Base-by-base conservation (phyloP, 2,329 filamentous ascomycete genomes). In the Cytospora schulzeri region DNA sequence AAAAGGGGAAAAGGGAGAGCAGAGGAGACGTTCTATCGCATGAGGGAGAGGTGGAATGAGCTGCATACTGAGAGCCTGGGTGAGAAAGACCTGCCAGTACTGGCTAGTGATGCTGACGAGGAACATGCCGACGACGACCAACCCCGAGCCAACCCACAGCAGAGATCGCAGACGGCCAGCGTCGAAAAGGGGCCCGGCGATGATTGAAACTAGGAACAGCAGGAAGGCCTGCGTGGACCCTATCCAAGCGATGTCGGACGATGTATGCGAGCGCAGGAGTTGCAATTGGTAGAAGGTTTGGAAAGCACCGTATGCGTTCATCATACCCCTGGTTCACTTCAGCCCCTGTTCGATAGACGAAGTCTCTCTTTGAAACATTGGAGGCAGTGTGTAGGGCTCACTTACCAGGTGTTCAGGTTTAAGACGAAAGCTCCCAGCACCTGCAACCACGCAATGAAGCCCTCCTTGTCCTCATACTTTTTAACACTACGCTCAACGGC, bases 391-490 rank as follows among this genome's bases (percentile, higher is more conserved):
- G 3, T 15, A 3, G 35, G 12, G 35, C 35, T 19, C 2, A 38
- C 54, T 22, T 28, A 31, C 41, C 85, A 88, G 1, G 84, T 84
- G 68, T 82, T 85, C 71, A 86, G 83, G 68, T 84, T 83, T 57
- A 85, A 77, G 54, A 83, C 73, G 69, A 83, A 84, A 3, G 76
- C 80, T 14, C 84, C 75, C 2, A 79, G 76, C 4, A 83, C 82
- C 70, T 87, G 85, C 1, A 78, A 74, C 83, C 84, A 87, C n/a
- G 85, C 85, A 38, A 75, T 71, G 33, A 81, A 69, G 2, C 84
- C 85, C 6, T 84, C 84, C 62, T 87, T 70, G 3, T 41, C 14
- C 19, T 41, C 38, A 19, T 2, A 0, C 5, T 17, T 19, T 2
- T 41, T 8, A 3, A 41, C 17, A 41, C 1, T 41, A 1, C 14